Conservation (phyloP, 352 stramenopile genomes). For the Phytophthora sojae region DNA sequence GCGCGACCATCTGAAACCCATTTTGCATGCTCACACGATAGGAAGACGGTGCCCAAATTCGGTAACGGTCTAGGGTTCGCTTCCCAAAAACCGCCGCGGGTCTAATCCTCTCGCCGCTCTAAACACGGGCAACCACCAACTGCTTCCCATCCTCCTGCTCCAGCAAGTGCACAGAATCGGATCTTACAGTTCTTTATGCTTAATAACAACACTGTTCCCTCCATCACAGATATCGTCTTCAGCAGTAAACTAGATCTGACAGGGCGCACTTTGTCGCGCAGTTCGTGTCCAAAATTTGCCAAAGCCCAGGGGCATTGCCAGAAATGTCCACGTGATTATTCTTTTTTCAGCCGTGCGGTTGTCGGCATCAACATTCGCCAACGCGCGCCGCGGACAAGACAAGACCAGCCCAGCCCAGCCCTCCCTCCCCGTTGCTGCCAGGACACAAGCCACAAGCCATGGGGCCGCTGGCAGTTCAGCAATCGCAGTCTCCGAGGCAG, state of each 20-base stretch:
- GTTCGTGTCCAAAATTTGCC: slow-evolving; percentile 11
- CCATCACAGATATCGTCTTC: not conserved
- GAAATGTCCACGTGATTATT: slow-evolving; percentile 40
- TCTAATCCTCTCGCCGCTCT: slow-evolving; percentile 2
- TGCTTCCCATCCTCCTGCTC: not conserved
- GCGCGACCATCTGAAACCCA: not conserved
- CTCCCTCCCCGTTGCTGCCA: no score
- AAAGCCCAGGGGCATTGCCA: not conserved
- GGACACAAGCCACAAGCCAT: slow-evolving; percentile 2
- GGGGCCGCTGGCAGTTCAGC: slow-evolving; percentile 36
- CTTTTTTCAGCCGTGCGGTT: slow-evolving; percentile 21
- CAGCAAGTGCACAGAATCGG: not conserved
- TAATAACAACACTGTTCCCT: no score
- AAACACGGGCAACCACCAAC: not conserved
- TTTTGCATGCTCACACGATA: not conserved
- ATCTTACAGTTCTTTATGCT: not conserved
- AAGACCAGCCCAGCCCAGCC: not conserved
- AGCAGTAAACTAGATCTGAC: not conserved
- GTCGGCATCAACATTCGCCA: slow-evolving; percentile 52
- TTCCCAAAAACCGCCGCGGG: not conserved
- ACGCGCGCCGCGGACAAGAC: slow-evolving; percentile 20
- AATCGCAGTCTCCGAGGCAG: slow-evolving; percentile 26
- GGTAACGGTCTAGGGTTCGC: not conserved
- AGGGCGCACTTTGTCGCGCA: slow-evolving; percentile 6
- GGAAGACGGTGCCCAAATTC: no score